Conservation (phyloP, 371 early-diverging fungal species). For the Mucor velutinosus region DNA sequence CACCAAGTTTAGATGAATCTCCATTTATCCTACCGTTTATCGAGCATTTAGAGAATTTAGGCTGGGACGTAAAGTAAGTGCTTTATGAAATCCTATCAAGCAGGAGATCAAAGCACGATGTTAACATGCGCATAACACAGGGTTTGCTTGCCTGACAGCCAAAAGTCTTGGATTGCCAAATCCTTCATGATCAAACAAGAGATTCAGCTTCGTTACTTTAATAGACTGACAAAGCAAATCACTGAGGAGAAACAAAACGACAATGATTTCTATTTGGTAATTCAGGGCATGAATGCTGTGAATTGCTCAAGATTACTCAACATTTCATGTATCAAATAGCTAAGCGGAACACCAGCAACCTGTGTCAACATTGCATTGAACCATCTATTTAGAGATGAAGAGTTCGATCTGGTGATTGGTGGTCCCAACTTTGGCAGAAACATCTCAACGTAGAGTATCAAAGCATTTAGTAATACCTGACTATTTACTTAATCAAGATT, state of each 20-base stretch:
- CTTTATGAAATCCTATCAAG: not conserved
- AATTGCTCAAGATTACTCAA: not conserved
- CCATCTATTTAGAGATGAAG: slow-evolving; percentile 36
- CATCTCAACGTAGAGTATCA: slow-evolving; percentile 33
- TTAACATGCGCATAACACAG: slow-evolving; percentile 11
- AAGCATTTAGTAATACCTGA: not conserved
- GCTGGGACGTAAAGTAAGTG: slow-evolving; percentile 47
- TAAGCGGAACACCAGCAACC: slow-evolving; percentile 48
- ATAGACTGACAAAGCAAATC: slow-evolving; percentile 28
- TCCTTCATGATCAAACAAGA: slow-evolving; percentile 52
- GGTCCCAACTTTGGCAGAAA: slow-evolving; percentile 52
- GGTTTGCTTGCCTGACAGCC: slow-evolving; percentile 44
- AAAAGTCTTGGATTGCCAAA: slow-evolving; percentile 55
- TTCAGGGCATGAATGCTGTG: not conserved
- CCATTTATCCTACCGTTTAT: slow-evolving; percentile 48
- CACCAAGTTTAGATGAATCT: slow-evolving; percentile 40
- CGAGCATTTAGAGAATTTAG: slow-evolving; percentile 38
- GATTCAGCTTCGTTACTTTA: slow-evolving; percentile 38
- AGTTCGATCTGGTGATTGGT: slow-evolving; percentile 48
- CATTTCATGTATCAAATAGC: slow-evolving; percentile 9
- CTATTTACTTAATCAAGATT: not conserved
- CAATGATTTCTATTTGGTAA: slow-evolving; percentile 43
- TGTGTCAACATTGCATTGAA: slow-evolving; percentile 47
- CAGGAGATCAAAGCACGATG: not conserved
- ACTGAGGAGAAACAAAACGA: slow-evolving; percentile 22